These are phyloP conservation scores for Phytopythium chamaehyphon DNA, from an alignment of 352 stramenopile genomes.

Conservation along the genomic window DNA sequence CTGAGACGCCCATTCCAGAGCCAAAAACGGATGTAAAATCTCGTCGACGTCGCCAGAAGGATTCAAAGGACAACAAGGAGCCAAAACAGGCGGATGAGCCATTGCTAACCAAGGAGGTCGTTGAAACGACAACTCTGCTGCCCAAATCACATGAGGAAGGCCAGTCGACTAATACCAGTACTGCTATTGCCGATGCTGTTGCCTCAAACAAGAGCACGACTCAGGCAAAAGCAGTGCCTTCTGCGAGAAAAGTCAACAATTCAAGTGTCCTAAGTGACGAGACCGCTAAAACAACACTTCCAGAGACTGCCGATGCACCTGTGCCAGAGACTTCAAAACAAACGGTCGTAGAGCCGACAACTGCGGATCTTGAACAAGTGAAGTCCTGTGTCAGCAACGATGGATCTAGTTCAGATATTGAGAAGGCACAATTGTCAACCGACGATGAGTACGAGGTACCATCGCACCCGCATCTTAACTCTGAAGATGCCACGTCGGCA, in stretches of 20 bases:
- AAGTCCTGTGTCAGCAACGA: slow-evolving; percentile 5
- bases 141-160: too few species aligned
- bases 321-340: neutral
- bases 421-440: slow-evolving; percentile 8
- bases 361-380: neutral
- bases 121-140: neutral
- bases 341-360: neutral
- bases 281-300: too few species aligned
- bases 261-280: too few species aligned
- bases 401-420: slow-evolving; percentile 19
- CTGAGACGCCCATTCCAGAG: too few species aligned
- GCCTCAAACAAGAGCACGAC: too few species aligned
- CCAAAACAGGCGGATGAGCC: neutral
- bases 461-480: neutral
- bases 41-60: slow-evolving; percentile 3
- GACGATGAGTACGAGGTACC: slow-evolving; percentile 3
- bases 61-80: neutral
- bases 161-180: too few species aligned
- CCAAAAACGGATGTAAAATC: neutral
- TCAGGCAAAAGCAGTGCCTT: too few species aligned
- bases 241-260: too few species aligned
- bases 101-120: neutral
- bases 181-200: too few species aligned
- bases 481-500: neutral
- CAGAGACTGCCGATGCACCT: too few species aligned